Evolutionary conservation across 177 flowering plant genomes (phyloP).

Genomic region (Vitis hybrid): DNA sequence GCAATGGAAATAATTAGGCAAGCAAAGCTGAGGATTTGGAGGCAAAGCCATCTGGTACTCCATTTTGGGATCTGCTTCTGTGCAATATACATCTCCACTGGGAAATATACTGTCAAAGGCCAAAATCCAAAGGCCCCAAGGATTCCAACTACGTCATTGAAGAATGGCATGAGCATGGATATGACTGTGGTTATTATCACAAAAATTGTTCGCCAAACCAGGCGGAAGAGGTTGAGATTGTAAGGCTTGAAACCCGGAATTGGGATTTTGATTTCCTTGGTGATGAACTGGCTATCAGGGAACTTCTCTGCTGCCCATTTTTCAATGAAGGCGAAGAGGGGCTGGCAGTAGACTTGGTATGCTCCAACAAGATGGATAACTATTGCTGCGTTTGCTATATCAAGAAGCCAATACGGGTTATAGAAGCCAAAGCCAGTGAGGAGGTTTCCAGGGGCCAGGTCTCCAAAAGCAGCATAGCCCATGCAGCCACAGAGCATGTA

Average conservation of each 20-base stretch:
- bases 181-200: conserved; percentile 42
- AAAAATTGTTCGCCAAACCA: conserved; percentile 39
- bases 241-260: conserved; percentile 27
- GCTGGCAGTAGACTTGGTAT: conserved; percentile 60
- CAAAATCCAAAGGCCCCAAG: conserved; percentile 50
- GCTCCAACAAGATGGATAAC: conserved; percentile 60
- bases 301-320: conserved; percentile 29
- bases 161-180: conserved; percentile 56
- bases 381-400: conserved; percentile 56
- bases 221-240: conserved; percentile 41
- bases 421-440: conserved; percentile 58
- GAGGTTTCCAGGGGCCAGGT: conserved; percentile 49
- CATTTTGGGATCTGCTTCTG: conserved; percentile 40
- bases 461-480: conserved; percentile 62
- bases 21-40: conserved; percentile 38
- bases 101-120: conserved; percentile 50
- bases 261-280: conserved; percentile 30
- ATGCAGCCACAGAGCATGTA: conserved; percentile 55
- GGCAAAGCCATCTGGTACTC: conserved; percentile 36
- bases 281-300: conserved; percentile 41
- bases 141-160: conserved; percentile 45
- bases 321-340: conserved; percentile 54
- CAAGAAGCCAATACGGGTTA: conserved; percentile 58
- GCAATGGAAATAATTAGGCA: conserved; percentile 42
- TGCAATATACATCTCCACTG: conserved; percentile 46